Evolutionary conservation across 495 filamentous ascomycete genomes (phyloP).

Genomic region (Hypomontagnella monticulosa): DNA sequence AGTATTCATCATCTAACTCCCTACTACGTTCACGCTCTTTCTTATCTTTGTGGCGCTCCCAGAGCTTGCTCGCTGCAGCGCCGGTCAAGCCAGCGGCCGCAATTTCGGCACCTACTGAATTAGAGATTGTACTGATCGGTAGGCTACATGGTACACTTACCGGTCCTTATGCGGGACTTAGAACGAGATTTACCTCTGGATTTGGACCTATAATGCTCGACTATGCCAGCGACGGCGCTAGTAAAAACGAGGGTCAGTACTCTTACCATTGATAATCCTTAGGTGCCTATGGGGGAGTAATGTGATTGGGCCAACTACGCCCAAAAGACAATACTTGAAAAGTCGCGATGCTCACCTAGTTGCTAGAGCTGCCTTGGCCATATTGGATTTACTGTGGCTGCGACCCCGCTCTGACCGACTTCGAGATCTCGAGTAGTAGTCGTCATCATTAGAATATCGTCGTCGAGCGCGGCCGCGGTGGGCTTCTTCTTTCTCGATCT

Average conservation of each 20-base stretch:
- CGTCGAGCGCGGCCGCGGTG: constrained; percentile 76
- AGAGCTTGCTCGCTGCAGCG: constrained; percentile 81
- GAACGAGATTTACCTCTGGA: constrained; percentile 61
- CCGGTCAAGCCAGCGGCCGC: constrained; percentile 79
- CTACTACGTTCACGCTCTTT: constrained; percentile 65
- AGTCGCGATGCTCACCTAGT: constrained; percentile 61
- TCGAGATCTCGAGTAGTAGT: constrained; percentile 43
- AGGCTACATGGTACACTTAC: constrained; percentile 18
- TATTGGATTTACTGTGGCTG: constrained; percentile 67
- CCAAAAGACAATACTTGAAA: background rate
- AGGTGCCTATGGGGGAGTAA: background rate
- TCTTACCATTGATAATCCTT: background rate
- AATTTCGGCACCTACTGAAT: constrained; percentile 62
- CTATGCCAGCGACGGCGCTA: constrained; percentile 74
- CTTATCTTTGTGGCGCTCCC: constrained; percentile 77
- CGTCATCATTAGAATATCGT: constrained; percentile 56
- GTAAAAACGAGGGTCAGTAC: constrained; percentile 19
- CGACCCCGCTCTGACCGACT: constrained; percentile 50
- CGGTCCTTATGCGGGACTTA: constrained; percentile 65
- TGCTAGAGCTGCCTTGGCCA: constrained; percentile 81
- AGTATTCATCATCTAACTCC: constrained; percentile 43
- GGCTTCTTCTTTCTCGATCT: constrained; percentile 69
- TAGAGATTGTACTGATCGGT: background rate
- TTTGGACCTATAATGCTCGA: constrained; percentile 76
- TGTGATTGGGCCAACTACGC: background rate